Evolutionary conservation across 2,329 filamentous ascomycete species (phyloP).

Genomic region (Neodidymelliopsis sp.): DNA sequence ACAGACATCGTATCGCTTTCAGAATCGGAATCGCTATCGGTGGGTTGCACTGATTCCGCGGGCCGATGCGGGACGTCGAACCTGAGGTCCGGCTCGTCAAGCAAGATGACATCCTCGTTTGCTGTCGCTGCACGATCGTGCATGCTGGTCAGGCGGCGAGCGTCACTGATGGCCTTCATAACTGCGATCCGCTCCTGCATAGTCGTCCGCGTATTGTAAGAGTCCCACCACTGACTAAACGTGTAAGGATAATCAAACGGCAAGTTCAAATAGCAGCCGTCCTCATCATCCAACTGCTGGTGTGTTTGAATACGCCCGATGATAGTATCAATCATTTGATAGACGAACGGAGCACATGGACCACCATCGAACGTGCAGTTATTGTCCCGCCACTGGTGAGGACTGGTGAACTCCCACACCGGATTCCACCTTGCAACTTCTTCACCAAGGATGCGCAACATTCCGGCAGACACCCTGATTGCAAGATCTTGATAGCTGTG

Average conservation of each 20-base stretch:
- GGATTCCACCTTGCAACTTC: constrained; percentile 4
- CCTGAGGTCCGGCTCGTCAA: neutral
- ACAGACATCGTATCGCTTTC: neutral
- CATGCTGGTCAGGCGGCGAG: neutral
- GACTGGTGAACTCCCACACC: constrained; percentile 5
- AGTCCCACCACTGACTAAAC: too few relatives aligned
- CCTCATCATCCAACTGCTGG: neutral
- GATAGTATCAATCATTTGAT: constrained; percentile 19
- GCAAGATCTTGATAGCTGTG: neutral
- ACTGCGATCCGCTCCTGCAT: too few relatives aligned
- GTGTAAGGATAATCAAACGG: too few relatives aligned
- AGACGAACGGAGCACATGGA: constrained; percentile 32
- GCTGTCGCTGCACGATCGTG: neutral
- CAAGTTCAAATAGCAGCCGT: too few relatives aligned
- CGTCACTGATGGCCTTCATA: too few relatives aligned
- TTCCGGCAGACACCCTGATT: neutral
- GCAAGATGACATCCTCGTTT: neutral
- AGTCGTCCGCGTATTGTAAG: too few relatives aligned
- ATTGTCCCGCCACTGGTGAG: constrained; percentile 26
- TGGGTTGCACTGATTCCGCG: neutral
- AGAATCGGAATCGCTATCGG: neutral
- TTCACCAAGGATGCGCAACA: constrained; percentile 25
- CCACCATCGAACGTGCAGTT: constrained; percentile 18
- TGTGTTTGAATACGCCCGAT: neutral
- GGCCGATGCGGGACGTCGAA: neutral